phyloP scores from a whole-genome alignment of 352 stramenopile genomes.

The Globisporangium echinulatum region DNA sequence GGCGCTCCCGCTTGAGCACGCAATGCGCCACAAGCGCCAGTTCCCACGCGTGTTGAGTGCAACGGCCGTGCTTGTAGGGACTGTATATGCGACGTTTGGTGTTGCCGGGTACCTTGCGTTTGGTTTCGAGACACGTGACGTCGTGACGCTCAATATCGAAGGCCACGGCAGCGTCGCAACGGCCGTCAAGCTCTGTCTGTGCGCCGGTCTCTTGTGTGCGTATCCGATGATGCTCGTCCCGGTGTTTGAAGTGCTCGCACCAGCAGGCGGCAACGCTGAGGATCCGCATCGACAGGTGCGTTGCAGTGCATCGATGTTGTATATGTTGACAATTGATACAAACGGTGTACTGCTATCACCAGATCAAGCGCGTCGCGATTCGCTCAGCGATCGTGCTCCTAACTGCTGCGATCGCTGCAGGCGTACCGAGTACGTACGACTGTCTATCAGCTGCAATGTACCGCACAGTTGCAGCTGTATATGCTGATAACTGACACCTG shows the following conservation, averaged over 20 bases:
- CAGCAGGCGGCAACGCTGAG: not conserved
- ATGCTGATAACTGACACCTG: too few relatives aligned
- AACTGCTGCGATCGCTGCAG: slow-evolving; percentile 15
- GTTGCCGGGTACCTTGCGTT: slow-evolving; percentile 67
- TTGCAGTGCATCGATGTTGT: not conserved
- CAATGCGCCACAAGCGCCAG: slow-evolving; percentile 37
- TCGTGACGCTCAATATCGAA: slow-evolving; percentile 77
- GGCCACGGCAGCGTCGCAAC: slow-evolving; percentile 30
- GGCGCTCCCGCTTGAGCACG: slow-evolving; percentile 61
- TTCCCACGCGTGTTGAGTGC: slow-evolving; percentile 50
- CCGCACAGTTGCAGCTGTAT: too few relatives aligned
- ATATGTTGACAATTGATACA: not conserved
- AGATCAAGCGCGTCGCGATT: slow-evolving; percentile 16
- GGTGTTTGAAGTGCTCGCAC: slow-evolving; percentile 38
- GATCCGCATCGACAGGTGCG: not conserved
- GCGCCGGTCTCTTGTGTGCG: slow-evolving; percentile 65
- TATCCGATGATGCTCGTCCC: slow-evolving; percentile 87
- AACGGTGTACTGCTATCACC: not conserved
- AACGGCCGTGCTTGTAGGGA: slow-evolving; percentile 44
- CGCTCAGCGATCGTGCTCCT: slow-evolving; percentile 41
- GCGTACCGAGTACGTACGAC: slow-evolving; percentile 16
- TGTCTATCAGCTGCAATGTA: too few relatives aligned
- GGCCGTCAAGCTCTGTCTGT: slow-evolving; percentile 73
- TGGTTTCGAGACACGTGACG: slow-evolving; percentile 44
- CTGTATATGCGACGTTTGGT: slow-evolving; percentile 68